Percentiles rank a stretch among this genome's conserved stretches.
phyloP scores from a whole-genome alignment of 352 stramenopile species.

The Phytophthora citrophthora region DNA sequence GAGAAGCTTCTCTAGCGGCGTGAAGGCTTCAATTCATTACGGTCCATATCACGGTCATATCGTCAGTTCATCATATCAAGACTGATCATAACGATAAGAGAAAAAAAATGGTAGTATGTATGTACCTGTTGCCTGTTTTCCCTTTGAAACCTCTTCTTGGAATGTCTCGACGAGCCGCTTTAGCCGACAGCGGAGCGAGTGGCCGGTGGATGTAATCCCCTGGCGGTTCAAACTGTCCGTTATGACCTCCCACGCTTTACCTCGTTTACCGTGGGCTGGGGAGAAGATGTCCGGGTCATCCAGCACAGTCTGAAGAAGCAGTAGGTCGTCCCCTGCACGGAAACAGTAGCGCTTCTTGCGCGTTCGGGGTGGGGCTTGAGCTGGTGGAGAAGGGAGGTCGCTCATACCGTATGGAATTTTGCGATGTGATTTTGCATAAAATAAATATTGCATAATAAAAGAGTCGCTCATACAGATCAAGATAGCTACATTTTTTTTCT shows the following conservation, averaged over 20 bases:
- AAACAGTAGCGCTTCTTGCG: slow-evolving; percentile 35
- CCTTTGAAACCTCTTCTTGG: not conserved
- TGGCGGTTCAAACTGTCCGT: slow-evolving; percentile 6
- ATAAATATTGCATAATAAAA: no score
- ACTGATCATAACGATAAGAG: slow-evolving; percentile 1
- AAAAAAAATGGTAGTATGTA: not conserved
- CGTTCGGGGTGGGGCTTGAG: not conserved
- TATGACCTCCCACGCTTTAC: slow-evolving; percentile 16
- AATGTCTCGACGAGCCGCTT: slow-evolving; percentile 16
- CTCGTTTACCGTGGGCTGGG: not conserved
- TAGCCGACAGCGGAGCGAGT: slow-evolving; percentile 21
- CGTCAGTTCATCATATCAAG: slow-evolving; percentile 1
- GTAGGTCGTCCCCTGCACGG: slow-evolving; percentile 15
- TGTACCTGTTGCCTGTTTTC: slow-evolving; percentile 6
- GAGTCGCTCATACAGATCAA: no score
- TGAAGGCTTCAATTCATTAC: slow-evolving; percentile 9
- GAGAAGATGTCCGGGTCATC: slow-evolving; percentile 5
- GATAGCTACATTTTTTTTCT: no score
- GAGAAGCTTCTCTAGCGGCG: slow-evolving; percentile 23
- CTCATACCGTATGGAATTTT: slow-evolving; percentile 16
- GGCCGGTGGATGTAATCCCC: slow-evolving; percentile 11
- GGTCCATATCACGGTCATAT: slow-evolving; percentile 15
- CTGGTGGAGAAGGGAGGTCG: not conserved
- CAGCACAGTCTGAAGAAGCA: slow-evolving; percentile 17
- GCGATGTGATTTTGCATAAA: no score